These are phyloP conservation scores for Coffea humblotiana DNA, from an alignment of 305 asterid species.

Conservation along the genomic window DNA sequence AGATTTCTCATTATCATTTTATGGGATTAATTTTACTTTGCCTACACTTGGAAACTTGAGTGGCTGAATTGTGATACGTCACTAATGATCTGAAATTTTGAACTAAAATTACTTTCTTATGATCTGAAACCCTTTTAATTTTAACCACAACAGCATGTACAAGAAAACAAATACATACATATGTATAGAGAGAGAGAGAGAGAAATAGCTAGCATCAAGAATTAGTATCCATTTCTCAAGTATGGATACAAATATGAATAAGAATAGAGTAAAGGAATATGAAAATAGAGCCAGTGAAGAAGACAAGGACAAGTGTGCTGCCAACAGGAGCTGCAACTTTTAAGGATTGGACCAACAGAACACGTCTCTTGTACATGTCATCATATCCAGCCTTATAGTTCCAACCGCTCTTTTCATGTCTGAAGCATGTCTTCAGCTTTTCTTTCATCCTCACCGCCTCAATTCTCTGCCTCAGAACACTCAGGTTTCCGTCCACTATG, in stretches of 20 bases:
- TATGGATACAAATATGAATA: neutral
- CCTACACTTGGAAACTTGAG: no score
- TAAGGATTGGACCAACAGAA: slow-evolving; percentile 20
- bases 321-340: slow-evolving; percentile 28
- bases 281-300: slow-evolving; percentile 38
- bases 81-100: no score
- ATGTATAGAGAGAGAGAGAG: no score
- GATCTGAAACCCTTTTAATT: neutral
- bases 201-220: no score
- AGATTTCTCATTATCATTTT: no score
- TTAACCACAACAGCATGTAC: neutral
- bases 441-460: slow-evolving; percentile 38
- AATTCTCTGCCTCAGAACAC: slow-evolving; percentile 38
- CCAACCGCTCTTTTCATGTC: slow-evolving; percentile 36
- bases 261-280: slow-evolving; percentile 36
- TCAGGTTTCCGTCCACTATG: slow-evolving; percentile 46
- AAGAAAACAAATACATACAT: no score
- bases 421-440: slow-evolving; percentile 17
- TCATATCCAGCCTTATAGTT: slow-evolving; percentile 35
- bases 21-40: no score
- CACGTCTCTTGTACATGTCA: slow-evolving; percentile 29
- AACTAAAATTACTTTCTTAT: no score
- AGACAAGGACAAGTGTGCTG: slow-evolving; percentile 33
- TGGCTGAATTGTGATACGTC: no score
- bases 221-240: no score